These are phyloP conservation scores for Rhinocladiella similis DNA, from an alignment of 2,329 filamentous ascomycete genomes.

Conservation along the genomic window DNA sequence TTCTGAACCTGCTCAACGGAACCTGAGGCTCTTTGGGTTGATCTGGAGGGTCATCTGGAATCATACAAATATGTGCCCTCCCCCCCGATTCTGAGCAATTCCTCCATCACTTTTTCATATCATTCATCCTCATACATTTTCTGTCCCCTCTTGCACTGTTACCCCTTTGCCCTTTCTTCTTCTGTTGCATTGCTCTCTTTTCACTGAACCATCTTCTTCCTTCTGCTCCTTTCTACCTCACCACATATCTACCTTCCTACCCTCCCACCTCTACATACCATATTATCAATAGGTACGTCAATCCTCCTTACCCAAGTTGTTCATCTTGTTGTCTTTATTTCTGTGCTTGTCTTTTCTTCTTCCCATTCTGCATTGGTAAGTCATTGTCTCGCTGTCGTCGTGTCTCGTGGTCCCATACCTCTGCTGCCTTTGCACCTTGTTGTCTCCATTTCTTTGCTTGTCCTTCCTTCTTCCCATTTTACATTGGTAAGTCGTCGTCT, in stretches of 20 bases:
- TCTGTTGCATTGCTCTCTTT: no score
- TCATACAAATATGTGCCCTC: background rate
- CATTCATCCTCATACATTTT: background rate
- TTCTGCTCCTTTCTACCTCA: no score
- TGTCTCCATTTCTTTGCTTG: no score
- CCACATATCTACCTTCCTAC: no score
- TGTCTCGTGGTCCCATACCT: background rate
- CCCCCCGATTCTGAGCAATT: background rate
- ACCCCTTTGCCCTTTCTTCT: no score
- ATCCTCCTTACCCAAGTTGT: background rate
- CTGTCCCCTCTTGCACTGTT: background rate
- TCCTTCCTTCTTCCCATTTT: no score
- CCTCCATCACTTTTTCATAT: background rate
- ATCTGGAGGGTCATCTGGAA: background rate
- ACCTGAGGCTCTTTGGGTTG: background rate
- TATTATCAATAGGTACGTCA: background rate
- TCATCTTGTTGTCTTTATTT: background rate
- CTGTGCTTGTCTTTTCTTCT: no score
- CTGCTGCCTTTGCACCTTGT: no score
- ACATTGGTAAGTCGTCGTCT: no score
- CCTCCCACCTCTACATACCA: background rate
- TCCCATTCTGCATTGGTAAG: no score
- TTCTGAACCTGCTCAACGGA: no score
- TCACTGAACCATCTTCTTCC: no score
- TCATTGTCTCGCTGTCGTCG: background rate